Conservation (phyloP, 2,329 filamentous ascomycete species). For the Monascus ruber region DNA sequence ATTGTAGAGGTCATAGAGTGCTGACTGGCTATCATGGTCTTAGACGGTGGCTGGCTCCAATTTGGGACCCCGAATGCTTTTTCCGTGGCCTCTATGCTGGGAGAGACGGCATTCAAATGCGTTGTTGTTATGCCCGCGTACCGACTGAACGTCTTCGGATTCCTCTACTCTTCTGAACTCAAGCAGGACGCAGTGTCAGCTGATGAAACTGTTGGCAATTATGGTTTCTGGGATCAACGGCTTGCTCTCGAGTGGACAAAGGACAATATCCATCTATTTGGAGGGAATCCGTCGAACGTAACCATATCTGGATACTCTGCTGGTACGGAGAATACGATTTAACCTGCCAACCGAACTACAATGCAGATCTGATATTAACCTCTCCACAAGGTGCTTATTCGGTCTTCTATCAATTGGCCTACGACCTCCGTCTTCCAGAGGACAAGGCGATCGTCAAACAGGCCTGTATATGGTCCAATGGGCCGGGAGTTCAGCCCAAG, state of each 20-base stretch:
- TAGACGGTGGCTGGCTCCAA: conserved; percentile 47
- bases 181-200: conserved; percentile 27
- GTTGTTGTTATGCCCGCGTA: conserved; percentile 47
- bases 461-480: conserved; percentile 44
- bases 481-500: conserved; percentile 43
- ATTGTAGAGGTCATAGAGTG: not conserved
- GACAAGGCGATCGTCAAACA: conserved; percentile 39
- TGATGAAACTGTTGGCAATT: conserved; percentile 35
- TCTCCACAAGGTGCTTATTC: conserved; percentile 38
- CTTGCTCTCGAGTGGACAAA: conserved; percentile 46
- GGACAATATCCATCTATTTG: conserved; percentile 41
- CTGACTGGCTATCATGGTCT: not conserved
- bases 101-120: conserved; percentile 38
- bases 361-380: not conserved
- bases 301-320: conserved; percentile 47
- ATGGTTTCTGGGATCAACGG: conserved; percentile 48
- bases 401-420: conserved; percentile 46
- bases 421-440: conserved; percentile 41
- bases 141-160: conserved; percentile 46
- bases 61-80: conserved; percentile 41
- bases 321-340: conserved; percentile 18
- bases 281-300: conserved; percentile 40
- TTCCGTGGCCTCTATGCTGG: conserved; percentile 36
- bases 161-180: conserved; percentile 41
- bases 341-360: not conserved